Base-by-base conservation (phyloP, 2,329 filamentous ascomycete genomes). In the Geoglossum cookeanum region DNA sequence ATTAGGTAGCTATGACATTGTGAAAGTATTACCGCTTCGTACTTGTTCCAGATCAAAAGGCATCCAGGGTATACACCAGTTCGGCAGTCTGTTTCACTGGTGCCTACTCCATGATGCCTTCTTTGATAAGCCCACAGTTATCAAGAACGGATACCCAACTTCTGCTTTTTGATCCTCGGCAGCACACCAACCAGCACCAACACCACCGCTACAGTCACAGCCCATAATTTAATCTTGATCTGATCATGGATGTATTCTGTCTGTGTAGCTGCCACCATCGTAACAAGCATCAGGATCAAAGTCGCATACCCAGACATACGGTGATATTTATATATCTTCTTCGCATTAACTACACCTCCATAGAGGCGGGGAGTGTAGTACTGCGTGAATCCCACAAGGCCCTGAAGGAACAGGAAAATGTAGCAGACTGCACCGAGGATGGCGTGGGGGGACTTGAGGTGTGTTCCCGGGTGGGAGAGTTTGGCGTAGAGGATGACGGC, bases 271-370 rank as follows among this genome's bases (percentile, higher is more conserved):
- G 84, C 83, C 54, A 78, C 73, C 44, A 94, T 77, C 0, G 90
- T 92, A 8, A 79, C 80, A 60, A 94, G 70, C 60, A 91, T 75
- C 63, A 94, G 64, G 55, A 83, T 65, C 57, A 91, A 71, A 59
- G 90, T 72, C 6, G 80, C 62, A 67, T 98, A 97, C 1, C 91
- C 92, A 27, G 75, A 77, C 57, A 78, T 71, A 33, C 91, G 80
- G 68, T 97, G 92, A 65, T 90, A 95, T 71, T 94, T 96, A 76
- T 91, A 97, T 47, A 95, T 68, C 29, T 75, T 75, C 76, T 90
- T 94, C 22, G 89, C 91, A 2, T 81, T 81, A 30, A 87, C 82
- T 61, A 84, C 81, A 58, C 87, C 81, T 4, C 90, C 90, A 64
- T 91, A 94, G 1, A 94, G 64, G 0, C 67, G 66, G 0, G 90